Conservation (phyloP, 495 filamentous ascomycete species). For the Monascus purpureus region DNA sequence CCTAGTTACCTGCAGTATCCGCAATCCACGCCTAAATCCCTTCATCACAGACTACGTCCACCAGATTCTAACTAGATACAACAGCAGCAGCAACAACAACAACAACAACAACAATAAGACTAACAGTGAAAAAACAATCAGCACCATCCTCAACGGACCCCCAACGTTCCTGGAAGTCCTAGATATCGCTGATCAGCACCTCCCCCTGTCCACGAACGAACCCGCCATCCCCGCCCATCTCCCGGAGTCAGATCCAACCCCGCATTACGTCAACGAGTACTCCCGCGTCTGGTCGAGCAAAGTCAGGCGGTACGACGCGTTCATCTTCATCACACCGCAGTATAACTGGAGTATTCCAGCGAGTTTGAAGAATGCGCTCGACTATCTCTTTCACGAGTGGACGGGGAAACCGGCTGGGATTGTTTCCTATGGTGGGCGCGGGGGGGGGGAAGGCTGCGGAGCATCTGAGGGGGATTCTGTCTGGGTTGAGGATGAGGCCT, state of each 20-base stretch:
- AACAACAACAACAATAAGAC: no score
- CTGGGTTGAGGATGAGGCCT: constrained; percentile 11
- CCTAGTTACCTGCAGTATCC: no score
- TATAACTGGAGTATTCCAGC: constrained; percentile 43
- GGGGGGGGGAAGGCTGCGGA: constrained; percentile 31
- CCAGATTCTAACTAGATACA: no score
- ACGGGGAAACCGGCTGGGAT: constrained; percentile 41
- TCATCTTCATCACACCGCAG: constrained; percentile 45
- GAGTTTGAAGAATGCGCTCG: constrained; percentile 47
- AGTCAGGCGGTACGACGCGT: constrained; percentile 31
- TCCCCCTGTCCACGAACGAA: constrained; percentile 46
- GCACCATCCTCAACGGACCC: no score
- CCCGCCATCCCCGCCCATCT: constrained; percentile 34
- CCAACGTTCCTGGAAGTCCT: constrained; percentile 14
- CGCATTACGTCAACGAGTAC: constrained; percentile 33
- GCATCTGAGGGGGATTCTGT: constrained; percentile 17
- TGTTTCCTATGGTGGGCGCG: constrained; percentile 39
- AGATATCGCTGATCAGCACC: constrained; percentile 36
- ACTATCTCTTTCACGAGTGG: constrained; percentile 48
- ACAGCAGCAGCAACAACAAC: no score
- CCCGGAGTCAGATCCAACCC: constrained; percentile 15
- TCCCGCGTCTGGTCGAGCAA: constrained; percentile 35
- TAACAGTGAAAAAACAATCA: no score
- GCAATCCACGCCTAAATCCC: no score
- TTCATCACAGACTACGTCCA: no score